Conservation (phyloP, 140 eudicot genomes). For the Erigeron philadelphicus region DNA sequence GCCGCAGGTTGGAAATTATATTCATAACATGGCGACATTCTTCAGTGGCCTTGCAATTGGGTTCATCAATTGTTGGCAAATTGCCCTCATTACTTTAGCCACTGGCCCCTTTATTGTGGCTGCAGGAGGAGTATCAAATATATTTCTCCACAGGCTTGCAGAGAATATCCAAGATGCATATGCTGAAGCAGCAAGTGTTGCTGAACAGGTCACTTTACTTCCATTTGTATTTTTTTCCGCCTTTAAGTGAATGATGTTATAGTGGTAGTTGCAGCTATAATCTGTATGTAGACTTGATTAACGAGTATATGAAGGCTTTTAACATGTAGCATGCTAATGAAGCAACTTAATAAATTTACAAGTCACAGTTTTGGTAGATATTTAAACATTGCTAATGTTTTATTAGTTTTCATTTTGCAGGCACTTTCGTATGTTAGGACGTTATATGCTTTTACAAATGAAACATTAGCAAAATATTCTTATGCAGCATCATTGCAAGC, state of each 20-base stretch:
- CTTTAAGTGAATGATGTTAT: neutral
- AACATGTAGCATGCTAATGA: neutral
- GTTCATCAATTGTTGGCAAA: constrained; percentile 94
- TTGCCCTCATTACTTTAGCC: constrained; percentile 82
- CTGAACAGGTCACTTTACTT: constrained; percentile 71
- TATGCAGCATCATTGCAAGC: constrained; percentile 95
- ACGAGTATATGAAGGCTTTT: neutral
- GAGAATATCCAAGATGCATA: constrained; percentile 98
- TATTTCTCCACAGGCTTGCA: constrained; percentile 95
- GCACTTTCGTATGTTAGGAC: constrained; percentile 84
- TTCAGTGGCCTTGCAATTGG: constrained; percentile 92
- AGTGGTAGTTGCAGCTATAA: constrained; percentile 8
- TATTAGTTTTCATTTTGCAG: constrained; percentile 38
- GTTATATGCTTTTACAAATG: constrained; percentile 83
- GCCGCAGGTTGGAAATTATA: constrained; percentile 91
- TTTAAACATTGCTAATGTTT: constrained; percentile 5
- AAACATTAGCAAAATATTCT: constrained; percentile 90
- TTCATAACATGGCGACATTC: constrained; percentile 99
- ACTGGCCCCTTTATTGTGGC: constrained; percentile 98
- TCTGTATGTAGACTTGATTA: neutral
- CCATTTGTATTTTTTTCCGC: neutral
- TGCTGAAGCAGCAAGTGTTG: constrained; percentile 99
- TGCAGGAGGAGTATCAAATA: constrained; percentile 98
- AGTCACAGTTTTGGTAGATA: neutral
- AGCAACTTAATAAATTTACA: neutral